A percentile compares a stretch with the other conserved stretches of the same genome.
Evolutionary conservation across 2,329 filamentous ascomycete genomes (phyloP).

Genomic region (Colletotrichum magnum): DNA sequence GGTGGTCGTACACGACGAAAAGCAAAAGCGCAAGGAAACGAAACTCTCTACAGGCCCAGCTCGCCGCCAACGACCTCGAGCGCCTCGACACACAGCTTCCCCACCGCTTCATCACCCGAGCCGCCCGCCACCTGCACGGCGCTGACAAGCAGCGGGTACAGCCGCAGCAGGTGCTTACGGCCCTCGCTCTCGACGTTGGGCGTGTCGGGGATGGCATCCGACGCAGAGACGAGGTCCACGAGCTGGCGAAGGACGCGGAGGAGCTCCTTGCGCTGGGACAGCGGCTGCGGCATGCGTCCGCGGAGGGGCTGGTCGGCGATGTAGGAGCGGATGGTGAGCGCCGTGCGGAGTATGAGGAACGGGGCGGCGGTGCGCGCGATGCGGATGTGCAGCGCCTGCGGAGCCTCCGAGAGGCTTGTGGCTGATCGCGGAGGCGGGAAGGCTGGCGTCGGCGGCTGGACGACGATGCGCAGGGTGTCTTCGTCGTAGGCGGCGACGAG

Average conservation of each 20-base stretch:
- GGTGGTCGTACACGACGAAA: slow-evolving; percentile 20
- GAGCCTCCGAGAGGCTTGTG: slow-evolving; percentile 44
- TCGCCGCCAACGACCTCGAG: slow-evolving; percentile 74
- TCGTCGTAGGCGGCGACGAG: slow-evolving; percentile 70
- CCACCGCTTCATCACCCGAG: slow-evolving; percentile 72
- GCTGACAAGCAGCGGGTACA: slow-evolving; percentile 84
- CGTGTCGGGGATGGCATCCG: slow-evolving; percentile 75
- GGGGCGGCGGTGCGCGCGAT: slow-evolving; percentile 84
- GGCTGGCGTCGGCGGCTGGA: slow-evolving; percentile 62
- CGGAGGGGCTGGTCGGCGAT: slow-evolving; percentile 92
- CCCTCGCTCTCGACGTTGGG: slow-evolving; percentile 67
- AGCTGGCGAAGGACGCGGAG: slow-evolving; percentile 78
- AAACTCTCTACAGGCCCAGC: slow-evolving; percentile 55
- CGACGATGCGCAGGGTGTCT: slow-evolving; percentile 52
- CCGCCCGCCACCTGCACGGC: slow-evolving; percentile 71
- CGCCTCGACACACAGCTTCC: slow-evolving; percentile 70
- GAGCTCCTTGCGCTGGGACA: slow-evolving; percentile 84
- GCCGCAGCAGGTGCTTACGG: slow-evolving; percentile 81
- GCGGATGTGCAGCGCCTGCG: slow-evolving; percentile 61
- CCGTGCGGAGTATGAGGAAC: slow-evolving; percentile 85
- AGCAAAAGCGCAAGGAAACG: background rate
- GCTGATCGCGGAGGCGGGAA: slow-evolving; percentile 48
- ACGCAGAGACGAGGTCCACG: slow-evolving; percentile 77
- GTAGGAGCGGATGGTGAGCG: slow-evolving; percentile 85
- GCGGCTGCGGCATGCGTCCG: slow-evolving; percentile 89